These are phyloP conservation scores for Salvia hispanica DNA, from an alignment of 257 asterid genomes.

Conservation along the genomic window DNA sequence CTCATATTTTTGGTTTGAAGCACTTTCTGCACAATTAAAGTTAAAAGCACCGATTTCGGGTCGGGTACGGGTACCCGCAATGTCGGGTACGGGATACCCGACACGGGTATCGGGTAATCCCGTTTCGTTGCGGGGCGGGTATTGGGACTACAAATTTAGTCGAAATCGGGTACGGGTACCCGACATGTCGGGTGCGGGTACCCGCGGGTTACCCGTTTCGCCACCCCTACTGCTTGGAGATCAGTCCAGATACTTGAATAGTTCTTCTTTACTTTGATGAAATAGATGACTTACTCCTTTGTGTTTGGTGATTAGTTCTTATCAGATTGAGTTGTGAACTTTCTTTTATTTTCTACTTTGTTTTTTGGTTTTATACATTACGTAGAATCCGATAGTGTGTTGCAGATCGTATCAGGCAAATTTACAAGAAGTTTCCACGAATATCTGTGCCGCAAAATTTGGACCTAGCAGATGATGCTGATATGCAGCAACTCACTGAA, in stretches of 20 bases:
- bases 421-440: slow-evolving; percentile 76
- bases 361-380: slow-evolving; percentile 20
- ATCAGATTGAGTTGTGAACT: slow-evolving; percentile 10
- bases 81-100: too few species aligned
- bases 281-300: neutral
- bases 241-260: slow-evolving; percentile 2
- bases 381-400: slow-evolving; percentile 33
- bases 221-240: too few species aligned
- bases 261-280: slow-evolving; percentile 22
- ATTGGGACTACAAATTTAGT: too few species aligned
- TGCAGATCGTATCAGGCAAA: slow-evolving; percentile 78
- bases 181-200: too few species aligned
- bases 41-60: too few species aligned
- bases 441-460: slow-evolving; percentile 82
- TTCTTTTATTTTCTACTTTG: neutral
- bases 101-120: too few species aligned
- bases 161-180: too few species aligned
- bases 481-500: slow-evolving; percentile 83
- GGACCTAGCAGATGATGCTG: slow-evolving; percentile 77
- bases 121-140: too few species aligned
- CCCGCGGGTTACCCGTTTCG: too few species aligned
- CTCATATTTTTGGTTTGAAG: too few species aligned
- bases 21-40: too few species aligned
- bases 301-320: slow-evolving; percentile 17
- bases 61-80: too few species aligned